These are phyloP conservation scores for Saposhnikovia divaricata DNA, from an alignment of 129 eudicot species.

Conservation along the genomic window DNA sequence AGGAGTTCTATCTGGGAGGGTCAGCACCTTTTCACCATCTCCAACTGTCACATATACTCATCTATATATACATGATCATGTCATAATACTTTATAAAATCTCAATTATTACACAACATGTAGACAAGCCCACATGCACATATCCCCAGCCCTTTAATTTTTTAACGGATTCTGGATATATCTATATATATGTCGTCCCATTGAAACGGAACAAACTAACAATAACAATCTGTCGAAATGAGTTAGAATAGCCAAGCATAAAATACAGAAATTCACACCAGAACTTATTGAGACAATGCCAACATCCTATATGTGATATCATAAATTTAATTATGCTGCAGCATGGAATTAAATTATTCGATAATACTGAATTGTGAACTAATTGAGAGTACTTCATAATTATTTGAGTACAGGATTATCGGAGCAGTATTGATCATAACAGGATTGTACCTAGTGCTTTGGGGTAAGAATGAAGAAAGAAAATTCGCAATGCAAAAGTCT, in stretches of 20 bases:
- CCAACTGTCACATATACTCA: background rate
- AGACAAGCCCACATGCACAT: conserved; percentile 38
- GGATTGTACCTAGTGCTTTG: conserved; percentile 87
- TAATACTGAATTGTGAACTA: too few species aligned
- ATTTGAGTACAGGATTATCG: conserved; percentile 52
- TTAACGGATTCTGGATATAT: conserved; percentile 13
- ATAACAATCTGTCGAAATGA: background rate
- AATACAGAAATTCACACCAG: background rate
- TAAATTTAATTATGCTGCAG: too few species aligned
- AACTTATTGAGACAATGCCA: background rate
- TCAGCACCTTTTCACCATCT: conserved; percentile 20
- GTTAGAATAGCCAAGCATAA: background rate
- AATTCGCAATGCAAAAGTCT: conserved; percentile 32
- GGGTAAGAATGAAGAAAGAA: conserved; percentile 84
- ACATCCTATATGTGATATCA: too few species aligned
- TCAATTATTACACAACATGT: conserved; percentile 11
- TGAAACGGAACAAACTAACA: background rate
- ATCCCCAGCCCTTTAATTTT: conserved; percentile 28
- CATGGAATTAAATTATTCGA: too few species aligned
- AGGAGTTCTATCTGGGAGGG: conserved; percentile 97
- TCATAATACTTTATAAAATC: background rate
- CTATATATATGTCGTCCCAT: background rate
- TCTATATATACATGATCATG: background rate
- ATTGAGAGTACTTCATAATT: background rate
- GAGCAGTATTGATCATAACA: conserved; percentile 72